Evolutionary conservation across 345 rosid species (phyloP).

Genomic region (Firmiana major): DNA sequence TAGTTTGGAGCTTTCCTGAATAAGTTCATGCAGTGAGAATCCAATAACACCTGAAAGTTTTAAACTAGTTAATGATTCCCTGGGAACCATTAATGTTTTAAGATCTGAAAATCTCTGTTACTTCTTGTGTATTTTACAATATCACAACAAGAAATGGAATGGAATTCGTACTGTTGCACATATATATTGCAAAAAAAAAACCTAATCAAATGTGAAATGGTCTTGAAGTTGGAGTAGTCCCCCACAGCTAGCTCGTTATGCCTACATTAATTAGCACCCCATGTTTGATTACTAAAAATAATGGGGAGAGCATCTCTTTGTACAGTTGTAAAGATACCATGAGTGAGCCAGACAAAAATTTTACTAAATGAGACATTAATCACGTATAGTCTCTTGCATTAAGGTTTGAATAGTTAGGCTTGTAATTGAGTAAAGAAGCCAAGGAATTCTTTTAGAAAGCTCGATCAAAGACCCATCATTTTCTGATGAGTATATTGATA

Average conservation of each 20-base stretch:
- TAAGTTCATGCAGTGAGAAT: slow-evolving; percentile 9
- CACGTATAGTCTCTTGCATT: slow-evolving; percentile 5
- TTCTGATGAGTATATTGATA: not conserved
- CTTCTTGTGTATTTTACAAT: not conserved
- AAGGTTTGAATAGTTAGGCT: not conserved
- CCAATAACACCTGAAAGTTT: slow-evolving; percentile 3
- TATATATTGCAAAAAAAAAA: no score
- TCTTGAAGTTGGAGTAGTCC: not conserved
- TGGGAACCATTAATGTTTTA: slow-evolving; percentile 1
- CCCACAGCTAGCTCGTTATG: not conserved
- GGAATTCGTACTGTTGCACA: not conserved
- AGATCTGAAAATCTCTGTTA: not conserved
- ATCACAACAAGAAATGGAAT: slow-evolving; percentile 2
- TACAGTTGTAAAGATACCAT: slow-evolving; percentile 30
- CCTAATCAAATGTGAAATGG: not conserved
- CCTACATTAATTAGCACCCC: not conserved
- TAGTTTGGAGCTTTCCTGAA: not conserved
- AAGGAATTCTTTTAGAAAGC: not conserved
- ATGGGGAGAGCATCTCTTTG: slow-evolving; percentile 22
- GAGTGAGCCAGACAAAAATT: slow-evolving; percentile 16
- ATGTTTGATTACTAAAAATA: slow-evolving; percentile 16
- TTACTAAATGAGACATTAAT: slow-evolving; percentile 9
- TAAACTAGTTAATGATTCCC: not conserved
- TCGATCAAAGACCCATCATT: not conserved
- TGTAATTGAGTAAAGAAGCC: slow-evolving; percentile 2